Evolutionary conservation across 2,329 filamentous ascomycete species (phyloP).

Genomic region (Fusarium dimerum): DNA sequence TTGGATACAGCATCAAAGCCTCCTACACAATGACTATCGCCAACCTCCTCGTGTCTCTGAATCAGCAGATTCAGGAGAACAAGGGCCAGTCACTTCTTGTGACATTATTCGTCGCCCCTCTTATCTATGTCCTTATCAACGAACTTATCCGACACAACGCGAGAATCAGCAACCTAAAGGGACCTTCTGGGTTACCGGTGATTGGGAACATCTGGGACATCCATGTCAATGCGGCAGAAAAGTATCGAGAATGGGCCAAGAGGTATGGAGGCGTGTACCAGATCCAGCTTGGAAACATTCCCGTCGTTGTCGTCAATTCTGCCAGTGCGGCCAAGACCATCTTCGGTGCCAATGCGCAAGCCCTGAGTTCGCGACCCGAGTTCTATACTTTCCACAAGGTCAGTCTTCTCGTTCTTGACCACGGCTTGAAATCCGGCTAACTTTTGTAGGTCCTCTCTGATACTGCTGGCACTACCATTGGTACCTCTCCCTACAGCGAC

Average conservation of each 20-base stretch:
- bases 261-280: constrained; percentile 54
- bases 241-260: constrained; percentile 56
- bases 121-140: constrained; percentile 50
- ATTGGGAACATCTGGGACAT: constrained; percentile 59
- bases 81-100: constrained; percentile 23
- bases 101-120: constrained; percentile 31
- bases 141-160: constrained; percentile 47
- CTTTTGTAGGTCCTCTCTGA: constrained; percentile 57
- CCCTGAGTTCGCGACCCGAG: constrained; percentile 55
- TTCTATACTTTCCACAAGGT: constrained; percentile 63
- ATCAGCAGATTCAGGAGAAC: constrained; percentile 21
- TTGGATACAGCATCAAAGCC: background rate
- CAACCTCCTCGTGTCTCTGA: constrained; percentile 20
- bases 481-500: constrained; percentile 67
- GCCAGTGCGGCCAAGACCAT: constrained; percentile 51
- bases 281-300: constrained; percentile 58
- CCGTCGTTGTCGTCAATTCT: constrained; percentile 57
- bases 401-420: background rate
- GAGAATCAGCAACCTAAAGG: constrained; percentile 47
- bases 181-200: constrained; percentile 52
- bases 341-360: constrained; percentile 54
- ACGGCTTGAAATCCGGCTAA: too few relatives aligned
- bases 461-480: constrained; percentile 67
- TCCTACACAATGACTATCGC: constrained; percentile 29
- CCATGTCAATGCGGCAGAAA: constrained; percentile 54